These are phyloP conservation scores for Tylopilus balloui DNA, from an alignment of 768 basidiomycete genomes.

Conservation along the genomic window DNA sequence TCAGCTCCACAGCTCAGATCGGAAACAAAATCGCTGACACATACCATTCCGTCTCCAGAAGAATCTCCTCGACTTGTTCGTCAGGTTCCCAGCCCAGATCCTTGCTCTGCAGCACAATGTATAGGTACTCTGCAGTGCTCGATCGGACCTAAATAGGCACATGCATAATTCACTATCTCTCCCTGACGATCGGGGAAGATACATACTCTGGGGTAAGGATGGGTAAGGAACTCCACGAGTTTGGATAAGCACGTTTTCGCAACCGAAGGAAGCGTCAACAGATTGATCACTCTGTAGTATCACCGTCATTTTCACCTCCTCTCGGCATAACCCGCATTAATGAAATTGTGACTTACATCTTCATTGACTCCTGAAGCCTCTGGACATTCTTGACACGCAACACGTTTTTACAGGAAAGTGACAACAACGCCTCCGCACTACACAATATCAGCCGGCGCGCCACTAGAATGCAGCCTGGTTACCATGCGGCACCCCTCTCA, in stretches of 20 bases:
- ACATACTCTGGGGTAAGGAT: constrained; percentile 76
- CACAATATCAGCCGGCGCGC: constrained; percentile 11
- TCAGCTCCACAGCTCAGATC: constrained; percentile 22
- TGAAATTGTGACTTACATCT: constrained; percentile 54
- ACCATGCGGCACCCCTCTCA: constrained; percentile 51
- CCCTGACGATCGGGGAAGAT: constrained; percentile 11
- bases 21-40: constrained; percentile 16
- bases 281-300: constrained; percentile 54
- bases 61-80: constrained; percentile 53
- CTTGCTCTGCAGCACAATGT: constrained; percentile 66
- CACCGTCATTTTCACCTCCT: constrained; percentile 10
- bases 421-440: constrained; percentile 54
- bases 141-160: constrained; percentile 57
- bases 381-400: constrained; percentile 76
- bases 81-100: constrained; percentile 65
- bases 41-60: constrained; percentile 83
- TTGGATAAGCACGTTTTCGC: constrained; percentile 38
- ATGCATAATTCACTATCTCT: constrained; percentile 2
- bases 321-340: constrained; percentile 12
- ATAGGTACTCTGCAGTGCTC: constrained; percentile 79
- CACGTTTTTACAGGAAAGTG: constrained; percentile 58
- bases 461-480: constrained; percentile 23
- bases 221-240: constrained; percentile 62
- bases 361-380: constrained; percentile 77
- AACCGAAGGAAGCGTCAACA: constrained; percentile 51